Percentiles rank a stretch among this genome's conserved stretches.
phyloP scores from a whole-genome alignment of 192 early-diverging fungal species.

The Coemansia asiatica region DNA sequence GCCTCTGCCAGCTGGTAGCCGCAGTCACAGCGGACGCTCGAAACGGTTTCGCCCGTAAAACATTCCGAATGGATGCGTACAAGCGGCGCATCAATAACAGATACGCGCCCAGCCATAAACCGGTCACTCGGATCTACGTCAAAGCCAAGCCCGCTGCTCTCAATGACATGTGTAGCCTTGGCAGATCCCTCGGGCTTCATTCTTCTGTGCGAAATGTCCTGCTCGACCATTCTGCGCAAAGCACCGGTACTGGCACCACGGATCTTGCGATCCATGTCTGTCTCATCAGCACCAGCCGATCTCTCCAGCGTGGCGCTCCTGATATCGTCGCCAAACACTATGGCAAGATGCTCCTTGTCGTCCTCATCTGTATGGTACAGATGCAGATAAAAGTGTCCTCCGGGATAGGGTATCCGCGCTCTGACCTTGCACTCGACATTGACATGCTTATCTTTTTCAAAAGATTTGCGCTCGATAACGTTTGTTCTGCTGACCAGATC shows the following conservation, averaged over 20 bases:
- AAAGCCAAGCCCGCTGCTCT: constrained; percentile 13
- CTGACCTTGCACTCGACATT: constrained; percentile 58
- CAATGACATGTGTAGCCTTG: constrained; percentile 1
- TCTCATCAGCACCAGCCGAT: constrained; percentile 63
- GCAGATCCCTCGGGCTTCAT: not conserved
- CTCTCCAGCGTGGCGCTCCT: constrained; percentile 67
- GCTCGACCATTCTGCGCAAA: constrained; percentile 42
- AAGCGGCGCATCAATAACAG: constrained; percentile 61
- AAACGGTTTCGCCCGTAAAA: constrained; percentile 94
- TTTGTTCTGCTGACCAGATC: constrained; percentile 9
- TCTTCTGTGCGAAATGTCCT: constrained; percentile 32
- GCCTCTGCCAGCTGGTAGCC: constrained; percentile 91
- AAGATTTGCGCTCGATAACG: not conserved
- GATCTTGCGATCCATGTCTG: constrained; percentile 72
- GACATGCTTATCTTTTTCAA: not conserved
- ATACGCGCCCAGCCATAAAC: constrained; percentile 37
- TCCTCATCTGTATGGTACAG: constrained; percentile 84
- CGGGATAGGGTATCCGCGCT: constrained; percentile 76
- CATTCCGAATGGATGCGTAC: constrained; percentile 96
- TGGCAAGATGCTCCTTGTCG: constrained; percentile 88
- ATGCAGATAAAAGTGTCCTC: constrained; percentile 78
- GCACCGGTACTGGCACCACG: constrained; percentile 75
- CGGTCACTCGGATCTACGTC: constrained; percentile 35
- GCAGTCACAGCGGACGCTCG: constrained; percentile 91
- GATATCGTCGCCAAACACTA: constrained; percentile 89